A percentile compares a stretch with the other conserved stretches of the same genome.
These are phyloP conservation scores for Solanum pennellii DNA, from an alignment of 257 asterid genomes.

Conservation along the genomic window DNA sequence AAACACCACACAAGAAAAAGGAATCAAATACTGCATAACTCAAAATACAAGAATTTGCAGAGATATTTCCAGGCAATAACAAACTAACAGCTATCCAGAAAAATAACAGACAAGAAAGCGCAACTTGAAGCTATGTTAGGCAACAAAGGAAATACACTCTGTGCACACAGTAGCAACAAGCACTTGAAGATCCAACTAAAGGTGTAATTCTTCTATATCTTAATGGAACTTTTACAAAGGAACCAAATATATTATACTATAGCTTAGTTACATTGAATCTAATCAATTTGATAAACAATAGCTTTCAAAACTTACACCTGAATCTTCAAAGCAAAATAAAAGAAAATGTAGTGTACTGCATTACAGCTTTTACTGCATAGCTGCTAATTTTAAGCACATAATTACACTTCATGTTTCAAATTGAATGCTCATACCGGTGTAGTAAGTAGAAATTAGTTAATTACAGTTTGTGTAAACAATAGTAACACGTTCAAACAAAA, in stretches of 20 bases:
- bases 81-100: neutral
- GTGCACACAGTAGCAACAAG: neutral
- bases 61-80: neutral
- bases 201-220: neutral
- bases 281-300: neutral
- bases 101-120: neutral
- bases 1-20: neutral
- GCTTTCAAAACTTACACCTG: neutral
- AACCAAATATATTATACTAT: neutral
- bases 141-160: neutral
- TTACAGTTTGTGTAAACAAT: neutral
- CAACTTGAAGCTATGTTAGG: neutral
- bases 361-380: neutral
- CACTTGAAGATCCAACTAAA: neutral
- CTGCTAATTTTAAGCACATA: neutral
- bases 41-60: neutral
- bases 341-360: neutral
- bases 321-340: neutral
- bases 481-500: neutral
- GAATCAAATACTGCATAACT: neutral
- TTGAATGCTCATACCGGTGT: neutral
- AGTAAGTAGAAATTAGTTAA: neutral
- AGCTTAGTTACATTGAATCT: neutral
- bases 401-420: neutral
- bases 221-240: neutral